Conservation (phyloP, 2,329 filamentous ascomycete species). For the Colletotrichum melonis region DNA sequence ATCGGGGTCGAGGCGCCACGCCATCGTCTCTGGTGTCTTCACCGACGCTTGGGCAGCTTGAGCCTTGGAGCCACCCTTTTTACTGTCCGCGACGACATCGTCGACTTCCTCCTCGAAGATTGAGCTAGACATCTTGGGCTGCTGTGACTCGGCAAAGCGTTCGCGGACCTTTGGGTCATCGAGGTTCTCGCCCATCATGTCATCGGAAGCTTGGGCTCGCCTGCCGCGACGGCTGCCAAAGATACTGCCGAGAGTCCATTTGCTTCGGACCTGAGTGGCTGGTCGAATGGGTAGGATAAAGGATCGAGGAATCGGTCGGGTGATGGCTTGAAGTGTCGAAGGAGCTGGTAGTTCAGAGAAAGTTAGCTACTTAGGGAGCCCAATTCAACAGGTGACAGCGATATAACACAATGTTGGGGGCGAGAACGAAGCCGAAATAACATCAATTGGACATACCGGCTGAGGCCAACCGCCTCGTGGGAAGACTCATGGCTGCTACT, state of each 20-base stretch:
- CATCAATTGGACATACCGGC: conserved; percentile 30
- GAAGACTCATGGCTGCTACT: conserved; percentile 37
- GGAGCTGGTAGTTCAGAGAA: conserved; percentile 13
- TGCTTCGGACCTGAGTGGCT: conserved; percentile 51
- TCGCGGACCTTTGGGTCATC: conserved; percentile 56
- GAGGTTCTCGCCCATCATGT: conserved; percentile 48
- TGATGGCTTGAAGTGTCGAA: conserved; percentile 19
- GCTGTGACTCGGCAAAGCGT: conserved; percentile 48
- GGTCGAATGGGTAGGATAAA: conserved; percentile 39
- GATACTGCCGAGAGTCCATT: conserved; percentile 53
- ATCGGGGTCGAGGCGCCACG: conserved; percentile 78
- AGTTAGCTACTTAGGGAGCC: neutral
- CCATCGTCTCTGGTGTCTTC: conserved; percentile 63
- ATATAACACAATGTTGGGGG: neutral
- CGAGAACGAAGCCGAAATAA: neutral
- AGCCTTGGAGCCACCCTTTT: conserved; percentile 34
- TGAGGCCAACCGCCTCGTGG: conserved; percentile 36
- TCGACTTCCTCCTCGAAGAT: conserved; percentile 72
- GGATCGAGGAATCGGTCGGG: conserved; percentile 12
- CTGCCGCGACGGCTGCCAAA: conserved; percentile 43
- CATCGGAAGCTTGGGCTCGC: conserved; percentile 4
- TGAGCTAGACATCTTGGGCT: conserved; percentile 62
- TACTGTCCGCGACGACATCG: conserved; percentile 48
- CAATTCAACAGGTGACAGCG: neutral
- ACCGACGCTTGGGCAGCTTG: conserved; percentile 46